These are phyloP conservation scores for Pseudozyma hubeiensis DNA, from an alignment of 1,284 basidiomycete genomes.

Conservation along the genomic window DNA sequence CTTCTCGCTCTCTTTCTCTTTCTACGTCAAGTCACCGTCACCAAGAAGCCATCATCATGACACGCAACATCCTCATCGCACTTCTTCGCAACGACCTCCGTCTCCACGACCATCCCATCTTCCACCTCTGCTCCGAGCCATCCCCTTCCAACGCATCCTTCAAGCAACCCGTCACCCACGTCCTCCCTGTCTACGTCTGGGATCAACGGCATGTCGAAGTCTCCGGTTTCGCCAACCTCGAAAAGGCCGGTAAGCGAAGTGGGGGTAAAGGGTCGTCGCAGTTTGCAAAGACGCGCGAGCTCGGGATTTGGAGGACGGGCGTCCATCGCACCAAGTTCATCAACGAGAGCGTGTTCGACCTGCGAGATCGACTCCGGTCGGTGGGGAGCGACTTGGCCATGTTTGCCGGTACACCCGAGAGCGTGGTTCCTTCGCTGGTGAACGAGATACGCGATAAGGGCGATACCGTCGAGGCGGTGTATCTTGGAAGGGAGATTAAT, in stretches of 20 bases:
- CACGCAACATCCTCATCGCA: conserved; percentile 47
- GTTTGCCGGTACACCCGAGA: conserved; percentile 58
- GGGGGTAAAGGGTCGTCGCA: conserved; percentile 27
- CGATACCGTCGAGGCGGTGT: conserved; percentile 71
- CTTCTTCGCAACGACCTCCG: conserved; percentile 59
- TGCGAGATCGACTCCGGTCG: conserved; percentile 32
- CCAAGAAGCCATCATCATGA: conserved; percentile 15
- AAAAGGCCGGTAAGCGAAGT: conserved; percentile 30
- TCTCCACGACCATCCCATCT: conserved; percentile 60
- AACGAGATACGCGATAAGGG: conserved; percentile 67
- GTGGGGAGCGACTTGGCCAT: conserved; percentile 53
- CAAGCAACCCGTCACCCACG: conserved; percentile 52
- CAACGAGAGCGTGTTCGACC: conserved; percentile 55
- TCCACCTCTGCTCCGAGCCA: conserved; percentile 48
- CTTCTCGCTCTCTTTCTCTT: conserved; percentile 7
- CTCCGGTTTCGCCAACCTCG: conserved; percentile 45
- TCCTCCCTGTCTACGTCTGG: conserved; percentile 59
- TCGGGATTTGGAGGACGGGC: conserved; percentile 54
- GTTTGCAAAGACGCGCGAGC: conserved; percentile 48
- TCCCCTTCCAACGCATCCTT: conserved; percentile 35
- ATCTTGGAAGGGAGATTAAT: conserved; percentile 70
- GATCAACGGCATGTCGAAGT: conserved; percentile 58
- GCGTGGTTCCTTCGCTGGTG: conserved; percentile 67
- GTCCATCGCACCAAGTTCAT: conserved; percentile 54
- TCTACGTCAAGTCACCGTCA: conserved; percentile 5